A percentile compares a stretch with the other conserved stretches of the same genome.
Evolutionary conservation across 2,329 filamentous ascomycete genomes (phyloP).

Genomic region (Fusarium buxicola): DNA sequence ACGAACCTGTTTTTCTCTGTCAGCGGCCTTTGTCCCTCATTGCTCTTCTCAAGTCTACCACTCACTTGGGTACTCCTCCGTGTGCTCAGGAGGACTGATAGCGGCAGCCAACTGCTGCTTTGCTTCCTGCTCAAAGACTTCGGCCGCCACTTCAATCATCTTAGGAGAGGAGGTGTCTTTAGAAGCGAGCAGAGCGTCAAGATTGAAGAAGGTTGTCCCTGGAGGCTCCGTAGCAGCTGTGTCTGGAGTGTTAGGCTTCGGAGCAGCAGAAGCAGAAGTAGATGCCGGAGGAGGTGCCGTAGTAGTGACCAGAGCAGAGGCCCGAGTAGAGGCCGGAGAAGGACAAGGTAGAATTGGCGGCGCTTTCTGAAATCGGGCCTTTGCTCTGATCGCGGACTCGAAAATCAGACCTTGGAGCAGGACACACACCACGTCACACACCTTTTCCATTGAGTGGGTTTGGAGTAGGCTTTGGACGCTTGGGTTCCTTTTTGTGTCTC

Average conservation of each 20-base stretch:
- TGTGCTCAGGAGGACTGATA: too few relatives aligned
- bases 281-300: background rate
- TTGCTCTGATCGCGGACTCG: too few relatives aligned
- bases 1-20: too few relatives aligned
- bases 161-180: background rate
- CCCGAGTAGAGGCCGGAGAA: too few relatives aligned
- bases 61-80: too few relatives aligned
- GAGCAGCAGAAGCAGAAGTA: background rate
- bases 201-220: background rate
- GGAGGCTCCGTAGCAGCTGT: background rate
- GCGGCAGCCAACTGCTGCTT: background rate
- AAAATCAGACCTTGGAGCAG: too few relatives aligned
- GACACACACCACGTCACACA: too few relatives aligned
- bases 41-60: too few relatives aligned
- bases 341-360: too few relatives aligned
- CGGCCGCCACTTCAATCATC: background rate
- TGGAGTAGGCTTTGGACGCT: background rate
- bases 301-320: too few relatives aligned
- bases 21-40: too few relatives aligned
- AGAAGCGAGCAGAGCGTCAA: background rate
- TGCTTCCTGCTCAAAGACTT: background rate
- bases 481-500: background rate
- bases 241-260: background rate
- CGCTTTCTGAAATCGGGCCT: too few relatives aligned
- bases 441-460: background rate